Evolutionary conservation across 805 yeast genomes (phyloP).

Genomic region (Metschnikowia lachancei): DNA sequence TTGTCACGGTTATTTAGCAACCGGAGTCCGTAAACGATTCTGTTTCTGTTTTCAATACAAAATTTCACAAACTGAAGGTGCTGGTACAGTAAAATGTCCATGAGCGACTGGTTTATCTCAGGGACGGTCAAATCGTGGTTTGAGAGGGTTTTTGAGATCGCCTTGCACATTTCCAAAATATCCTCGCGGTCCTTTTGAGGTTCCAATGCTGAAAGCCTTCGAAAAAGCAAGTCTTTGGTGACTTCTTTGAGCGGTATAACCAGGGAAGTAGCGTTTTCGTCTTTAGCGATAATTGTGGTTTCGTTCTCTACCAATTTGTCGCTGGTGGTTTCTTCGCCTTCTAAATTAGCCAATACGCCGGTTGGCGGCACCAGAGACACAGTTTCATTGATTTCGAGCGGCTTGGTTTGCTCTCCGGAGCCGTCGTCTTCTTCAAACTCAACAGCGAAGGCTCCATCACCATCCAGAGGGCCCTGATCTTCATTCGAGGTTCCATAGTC

Average conservation of each 20-base stretch:
- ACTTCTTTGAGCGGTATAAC: constrained; percentile 12
- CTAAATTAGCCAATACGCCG: background rate
- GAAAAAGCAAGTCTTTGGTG: constrained; percentile 14
- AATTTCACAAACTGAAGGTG: constrained; percentile 47
- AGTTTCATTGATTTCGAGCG: background rate
- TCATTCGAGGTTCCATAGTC: constrained; percentile 40
- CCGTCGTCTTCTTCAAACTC: constrained; percentile 24
- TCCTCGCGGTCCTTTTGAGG: constrained; percentile 37
- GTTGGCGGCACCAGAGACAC: background rate
- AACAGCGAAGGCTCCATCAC: constrained; percentile 25
- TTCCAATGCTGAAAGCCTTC: constrained; percentile 37
- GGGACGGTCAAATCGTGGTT: constrained; percentile 35
- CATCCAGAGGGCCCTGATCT: constrained; percentile 13
- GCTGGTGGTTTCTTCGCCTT: background rate
- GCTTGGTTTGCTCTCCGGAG: background rate
- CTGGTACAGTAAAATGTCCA: constrained; percentile 52
- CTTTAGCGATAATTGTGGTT: constrained; percentile 3
- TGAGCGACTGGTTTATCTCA: constrained; percentile 52
- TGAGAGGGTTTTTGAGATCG: constrained; percentile 41
- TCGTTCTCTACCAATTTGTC: background rate
- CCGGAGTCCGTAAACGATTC: constrained; percentile 54
- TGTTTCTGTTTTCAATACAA: constrained; percentile 49
- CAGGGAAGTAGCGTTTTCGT: background rate
- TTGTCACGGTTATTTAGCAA: constrained; percentile 34
- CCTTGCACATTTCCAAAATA: constrained; percentile 37